These are phyloP conservation scores for Pleurotus giganteus DNA, from an alignment of 768 basidiomycete species.

Conservation along the genomic window DNA sequence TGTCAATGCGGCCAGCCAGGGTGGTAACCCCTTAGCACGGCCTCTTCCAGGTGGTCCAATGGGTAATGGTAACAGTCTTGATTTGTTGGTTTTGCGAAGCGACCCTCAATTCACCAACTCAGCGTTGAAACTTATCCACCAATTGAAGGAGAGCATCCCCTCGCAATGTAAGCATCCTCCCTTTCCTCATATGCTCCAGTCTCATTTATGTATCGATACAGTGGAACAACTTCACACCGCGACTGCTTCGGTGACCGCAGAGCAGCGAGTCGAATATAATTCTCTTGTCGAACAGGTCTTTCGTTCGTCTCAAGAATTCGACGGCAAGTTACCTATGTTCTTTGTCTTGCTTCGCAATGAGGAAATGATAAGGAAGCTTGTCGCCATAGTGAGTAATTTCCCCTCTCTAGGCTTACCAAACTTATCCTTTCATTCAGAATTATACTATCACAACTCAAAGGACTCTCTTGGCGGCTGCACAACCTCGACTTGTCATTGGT, in stretches of 20 bases:
- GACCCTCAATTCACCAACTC: slow-evolving; percentile 2
- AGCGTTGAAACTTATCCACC: slow-evolving; percentile 10
- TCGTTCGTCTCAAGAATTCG: slow-evolving; percentile 45
- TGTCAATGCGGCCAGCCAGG: neutral
- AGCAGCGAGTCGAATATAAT: slow-evolving; percentile 54
- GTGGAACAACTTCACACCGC: slow-evolving; percentile 1
- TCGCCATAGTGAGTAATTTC: slow-evolving; percentile 49
- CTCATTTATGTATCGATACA: neutral
- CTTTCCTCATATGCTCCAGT: neutral
- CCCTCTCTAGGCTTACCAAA: neutral
- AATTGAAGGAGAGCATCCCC: slow-evolving; percentile 10
- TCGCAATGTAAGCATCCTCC: slow-evolving; percentile 8
- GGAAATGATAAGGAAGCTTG: slow-evolving; percentile 44
- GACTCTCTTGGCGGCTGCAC: slow-evolving; percentile 14
- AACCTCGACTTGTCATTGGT: slow-evolving; percentile 15
- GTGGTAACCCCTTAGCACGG: neutral
- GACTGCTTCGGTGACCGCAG: slow-evolving; percentile 36
- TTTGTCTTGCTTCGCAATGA: slow-evolving; percentile 45
- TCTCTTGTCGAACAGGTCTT: slow-evolving; percentile 46
- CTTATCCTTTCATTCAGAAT: slow-evolving; percentile 21
- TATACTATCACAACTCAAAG: slow-evolving; percentile 26
- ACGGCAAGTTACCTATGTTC: slow-evolving; percentile 48
- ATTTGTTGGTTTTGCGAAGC: neutral
- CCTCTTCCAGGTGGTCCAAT: neutral
- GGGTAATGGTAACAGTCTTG: neutral